phyloP scores from a whole-genome alignment of 2,329 filamentous ascomycete species.

The Fusarium phyllophilum region DNA sequence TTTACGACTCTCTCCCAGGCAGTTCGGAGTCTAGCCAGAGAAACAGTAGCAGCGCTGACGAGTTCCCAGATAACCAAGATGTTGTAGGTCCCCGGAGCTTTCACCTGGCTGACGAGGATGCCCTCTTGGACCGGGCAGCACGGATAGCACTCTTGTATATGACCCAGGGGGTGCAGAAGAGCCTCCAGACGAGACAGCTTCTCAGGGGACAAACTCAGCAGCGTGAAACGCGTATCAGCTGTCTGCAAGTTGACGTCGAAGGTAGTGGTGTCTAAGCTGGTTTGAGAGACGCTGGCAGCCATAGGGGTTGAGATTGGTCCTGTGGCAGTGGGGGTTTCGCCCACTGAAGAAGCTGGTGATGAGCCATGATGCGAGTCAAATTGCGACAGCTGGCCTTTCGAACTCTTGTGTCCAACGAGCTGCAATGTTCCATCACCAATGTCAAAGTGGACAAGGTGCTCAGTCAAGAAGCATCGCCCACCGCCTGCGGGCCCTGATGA shows the following conservation, averaged over 20 bases:
- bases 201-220: neutral
- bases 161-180: neutral
- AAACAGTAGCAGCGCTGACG: neutral
- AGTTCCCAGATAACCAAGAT: slow-evolving; percentile 2
- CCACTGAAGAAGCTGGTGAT: neutral
- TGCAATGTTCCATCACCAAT: neutral
- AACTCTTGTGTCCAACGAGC: neutral
- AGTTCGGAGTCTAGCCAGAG: neutral
- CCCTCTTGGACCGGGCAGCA: slow-evolving; percentile 21
- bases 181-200: neutral
- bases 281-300: neutral
- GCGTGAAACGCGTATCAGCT: neutral
- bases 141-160: slow-evolving; percentile 6
- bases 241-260: neutral
- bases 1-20: slow-evolving; percentile 8
- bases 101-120: slow-evolving; percentile 15
- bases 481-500: neutral
- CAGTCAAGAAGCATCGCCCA: neutral
- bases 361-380: neutral
- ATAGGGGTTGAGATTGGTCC: neutral
- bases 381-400: neutral
- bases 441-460: neutral
- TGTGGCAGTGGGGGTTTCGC: neutral
- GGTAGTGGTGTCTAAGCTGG: neutral
- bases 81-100: slow-evolving; percentile 7